Base-by-base conservation (phyloP, 164 flowering plant genomes). In the Berberis thunbergii region DNA sequence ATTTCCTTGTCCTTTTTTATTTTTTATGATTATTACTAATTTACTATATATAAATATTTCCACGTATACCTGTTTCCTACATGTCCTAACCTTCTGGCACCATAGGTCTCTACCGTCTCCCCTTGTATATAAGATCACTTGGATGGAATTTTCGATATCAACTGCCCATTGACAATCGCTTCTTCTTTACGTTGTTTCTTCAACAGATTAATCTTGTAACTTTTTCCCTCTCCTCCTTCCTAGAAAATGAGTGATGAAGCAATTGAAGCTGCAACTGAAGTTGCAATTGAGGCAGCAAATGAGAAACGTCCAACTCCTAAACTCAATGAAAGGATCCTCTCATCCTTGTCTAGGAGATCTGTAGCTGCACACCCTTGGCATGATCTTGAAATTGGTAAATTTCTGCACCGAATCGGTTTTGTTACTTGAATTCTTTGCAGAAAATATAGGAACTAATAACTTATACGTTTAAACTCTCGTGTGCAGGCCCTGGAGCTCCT, bases 301-400 rank as follows among this genome's bases (percentile, higher is more conserved):
- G 41, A 49, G 26, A 59, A 62, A 26, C 77, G 74, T 45, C 69
- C 61, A 12, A 61, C 42, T 63, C 89, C 92, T 38, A 70, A 72
- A 4, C 69, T 86, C 73, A 86, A 84, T 63, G 82, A 81, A 65
- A 86, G 92, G 72, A 86, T 86, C 61, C 84, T 86, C 38, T 86
- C 92, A 56, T 76, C 92, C 46, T 62, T 86, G 80, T 86, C 89
- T 44, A 82, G 83, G 78, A 79, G 92, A 81, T 81, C 89, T 12
- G 86, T 81, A 46, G 92, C 88, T 76, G 92, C 92, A 45, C 92
- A 86, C 71, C 92, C 92, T 61, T 86, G 92, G 92, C 92, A 83
- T 73, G 92, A 86, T 80, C 88, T 86, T 70, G 91, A 86, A 67
- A 82, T 86, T 66, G 91, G 91, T 86, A 84, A 26, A 26, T 26